Conservation (phyloP, 1,139 yeast species). For the Saccharomyces uvarum region DNA sequence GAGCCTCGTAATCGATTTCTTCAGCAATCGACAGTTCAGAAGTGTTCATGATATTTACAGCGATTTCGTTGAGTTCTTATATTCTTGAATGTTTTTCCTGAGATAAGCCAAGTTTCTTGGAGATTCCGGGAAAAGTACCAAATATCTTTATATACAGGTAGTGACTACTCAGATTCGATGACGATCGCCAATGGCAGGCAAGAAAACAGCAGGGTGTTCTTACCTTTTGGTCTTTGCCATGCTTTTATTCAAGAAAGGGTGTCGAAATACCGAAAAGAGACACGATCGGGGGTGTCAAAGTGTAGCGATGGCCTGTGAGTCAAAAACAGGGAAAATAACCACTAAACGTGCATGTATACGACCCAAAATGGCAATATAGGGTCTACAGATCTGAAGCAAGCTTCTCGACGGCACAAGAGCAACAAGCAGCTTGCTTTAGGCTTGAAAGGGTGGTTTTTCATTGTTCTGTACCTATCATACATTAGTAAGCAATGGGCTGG, state of each 20-base stretch:
- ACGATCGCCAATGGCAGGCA: background rate
- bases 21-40: slow-evolving; percentile 18
- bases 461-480: background rate
- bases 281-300: slow-evolving; percentile 1
- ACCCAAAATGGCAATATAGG: background rate
- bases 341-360: background rate
- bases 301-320: background rate
- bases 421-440: background rate
- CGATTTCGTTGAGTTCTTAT: background rate
- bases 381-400: background rate
- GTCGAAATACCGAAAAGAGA: background rate
- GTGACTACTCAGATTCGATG: background rate
- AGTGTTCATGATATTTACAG: slow-evolving; percentile 8
- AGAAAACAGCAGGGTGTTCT: background rate
- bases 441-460: background rate
- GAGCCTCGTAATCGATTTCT: slow-evolving; percentile 76
- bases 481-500: slow-evolving; percentile 1
- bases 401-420: background rate
- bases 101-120: background rate
- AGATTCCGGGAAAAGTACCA: background rate
- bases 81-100: background rate
- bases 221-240: background rate
- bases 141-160: background rate
- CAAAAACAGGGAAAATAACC: background rate
- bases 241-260: slow-evolving; percentile 1